Evolutionary conservation across 2,329 filamentous ascomycete genomes (phyloP).

Genomic region (Bipolaris oryzae): DNA sequence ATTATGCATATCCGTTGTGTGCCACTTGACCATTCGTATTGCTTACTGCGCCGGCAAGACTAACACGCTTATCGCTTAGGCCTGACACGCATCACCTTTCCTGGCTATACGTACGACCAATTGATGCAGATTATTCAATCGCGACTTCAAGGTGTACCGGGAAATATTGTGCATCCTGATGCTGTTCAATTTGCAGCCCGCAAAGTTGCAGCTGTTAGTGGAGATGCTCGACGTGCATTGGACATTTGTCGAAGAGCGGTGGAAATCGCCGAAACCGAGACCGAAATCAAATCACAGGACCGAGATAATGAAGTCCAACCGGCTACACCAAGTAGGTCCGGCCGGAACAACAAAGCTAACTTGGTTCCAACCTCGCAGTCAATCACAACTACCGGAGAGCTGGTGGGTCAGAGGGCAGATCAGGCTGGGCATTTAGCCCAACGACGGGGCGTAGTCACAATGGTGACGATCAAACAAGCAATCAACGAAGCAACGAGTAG

Average conservation of each 20-base stretch:
- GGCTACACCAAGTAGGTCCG: constrained; percentile 67
- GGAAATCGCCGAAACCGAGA: constrained; percentile 85
- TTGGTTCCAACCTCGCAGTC: constrained; percentile 22
- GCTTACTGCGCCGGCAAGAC: constrained; percentile 32
- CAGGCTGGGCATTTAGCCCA: constrained; percentile 23
- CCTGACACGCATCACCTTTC: constrained; percentile 92
- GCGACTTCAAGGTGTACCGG: constrained; percentile 85
- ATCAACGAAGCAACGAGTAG: constrained; percentile 95
- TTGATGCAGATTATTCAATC: constrained; percentile 97
- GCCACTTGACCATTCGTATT: constrained; percentile 21
- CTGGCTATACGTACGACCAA: constrained; percentile 95
- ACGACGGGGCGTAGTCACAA: constrained; percentile 72
- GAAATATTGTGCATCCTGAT: constrained; percentile 88
- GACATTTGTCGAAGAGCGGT: constrained; percentile 96
- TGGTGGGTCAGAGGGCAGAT: constrained; percentile 32
- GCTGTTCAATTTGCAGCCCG: constrained; percentile 95
- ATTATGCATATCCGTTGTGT: constrained; percentile 25
- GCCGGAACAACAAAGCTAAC: constrained; percentile 45
- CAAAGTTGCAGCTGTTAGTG: constrained; percentile 95
- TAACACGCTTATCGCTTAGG: constrained; percentile 53
- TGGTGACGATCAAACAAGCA: constrained; percentile 89
- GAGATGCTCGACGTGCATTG: constrained; percentile 87
- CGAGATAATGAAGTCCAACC: constrained; percentile 51
- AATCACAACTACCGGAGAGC: constrained; percentile 28
- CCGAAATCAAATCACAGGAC: constrained; percentile 58